Evolutionary conservation across 768 basidiomycete genomes (phyloP).

Genomic region (Hemileccinum rubropunctum): DNA sequence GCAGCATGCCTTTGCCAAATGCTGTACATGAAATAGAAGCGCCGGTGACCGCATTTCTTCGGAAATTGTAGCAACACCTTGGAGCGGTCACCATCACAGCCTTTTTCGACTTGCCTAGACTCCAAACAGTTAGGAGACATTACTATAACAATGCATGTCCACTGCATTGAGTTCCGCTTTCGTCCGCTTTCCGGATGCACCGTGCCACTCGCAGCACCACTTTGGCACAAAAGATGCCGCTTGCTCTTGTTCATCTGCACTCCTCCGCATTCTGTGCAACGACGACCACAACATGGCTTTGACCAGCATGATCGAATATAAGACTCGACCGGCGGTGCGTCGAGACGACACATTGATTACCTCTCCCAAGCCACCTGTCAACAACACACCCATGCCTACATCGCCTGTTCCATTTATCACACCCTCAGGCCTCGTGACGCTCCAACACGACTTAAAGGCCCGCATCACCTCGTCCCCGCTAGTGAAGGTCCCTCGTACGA

Average conservation of each 20-base stretch:
- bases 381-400: slow-evolving; percentile 30
- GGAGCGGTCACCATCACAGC: slow-evolving; percentile 18
- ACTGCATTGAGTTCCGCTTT: slow-evolving; percentile 10
- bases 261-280: slow-evolving; percentile 17
- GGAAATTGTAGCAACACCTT: slow-evolving; percentile 21
- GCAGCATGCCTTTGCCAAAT: slow-evolving; percentile 10
- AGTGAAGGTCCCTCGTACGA: slow-evolving; percentile 26
- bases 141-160: slow-evolving; percentile 15
- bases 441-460: slow-evolving; percentile 30
- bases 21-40: slow-evolving; percentile 28
- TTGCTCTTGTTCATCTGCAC: slow-evolving; percentile 6
- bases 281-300: slow-evolving; percentile 19
- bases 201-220: slow-evolving; percentile 10
- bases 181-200: slow-evolving; percentile 6
- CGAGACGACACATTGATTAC: slow-evolving; percentile 15
- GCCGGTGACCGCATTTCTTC: slow-evolving; percentile 22
- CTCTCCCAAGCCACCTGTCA: slow-evolving; percentile 13
- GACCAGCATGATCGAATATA: slow-evolving; percentile 18
- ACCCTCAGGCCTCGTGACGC: slow-evolving; percentile 26
- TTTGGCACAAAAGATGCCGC: slow-evolving; percentile 16
- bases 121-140: slow-evolving; percentile 5
- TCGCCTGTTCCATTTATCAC: slow-evolving; percentile 27
- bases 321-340: slow-evolving; percentile 6
- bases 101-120: slow-evolving; percentile 19
- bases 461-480: slow-evolving; percentile 24